Percentiles rank a stretch among this genome's conserved stretches.
Conservation (phyloP, 352 stramenopile species). For the Aphanomyces cochlioides region DNA sequence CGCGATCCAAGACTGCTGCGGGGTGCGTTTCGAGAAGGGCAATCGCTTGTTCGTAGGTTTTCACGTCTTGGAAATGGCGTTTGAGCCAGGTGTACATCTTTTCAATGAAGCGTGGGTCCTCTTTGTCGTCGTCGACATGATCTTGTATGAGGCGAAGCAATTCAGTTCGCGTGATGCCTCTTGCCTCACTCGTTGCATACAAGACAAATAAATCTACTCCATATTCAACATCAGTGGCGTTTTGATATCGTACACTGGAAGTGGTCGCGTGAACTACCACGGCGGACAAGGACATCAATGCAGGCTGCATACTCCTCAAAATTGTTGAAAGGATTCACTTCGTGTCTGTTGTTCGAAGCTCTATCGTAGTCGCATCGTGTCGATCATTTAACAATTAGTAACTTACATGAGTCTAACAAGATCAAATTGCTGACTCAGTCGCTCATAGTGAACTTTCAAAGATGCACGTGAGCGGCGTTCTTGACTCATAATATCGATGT, state of each 20-base stretch:
- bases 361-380: background rate
- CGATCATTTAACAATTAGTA: background rate
- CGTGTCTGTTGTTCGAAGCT: background rate
- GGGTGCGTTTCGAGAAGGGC: conserved; percentile 1
- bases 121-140: background rate
- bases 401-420: conserved; percentile 18
- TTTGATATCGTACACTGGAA: background rate
- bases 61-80: background rate
- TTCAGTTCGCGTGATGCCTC: conserved; percentile 19
- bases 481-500: too few species aligned
- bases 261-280: conserved; percentile 6
- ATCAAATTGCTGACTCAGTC: conserved; percentile 3
- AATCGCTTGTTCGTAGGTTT: background rate
- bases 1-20: background rate
- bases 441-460: background rate
- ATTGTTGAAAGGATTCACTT: background rate
- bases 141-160: conserved; percentile 12
- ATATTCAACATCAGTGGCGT: background rate
- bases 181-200: background rate
- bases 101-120: conserved; percentile 20
- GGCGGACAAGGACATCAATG: background rate
- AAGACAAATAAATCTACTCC: conserved; percentile 11
- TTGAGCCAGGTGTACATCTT: conserved; percentile 24
- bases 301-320: background rate
- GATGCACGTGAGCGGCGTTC: background rate